phyloP scores from a whole-genome alignment of 768 basidiomycete genomes.

The Mycena olivaceomarginata region DNA sequence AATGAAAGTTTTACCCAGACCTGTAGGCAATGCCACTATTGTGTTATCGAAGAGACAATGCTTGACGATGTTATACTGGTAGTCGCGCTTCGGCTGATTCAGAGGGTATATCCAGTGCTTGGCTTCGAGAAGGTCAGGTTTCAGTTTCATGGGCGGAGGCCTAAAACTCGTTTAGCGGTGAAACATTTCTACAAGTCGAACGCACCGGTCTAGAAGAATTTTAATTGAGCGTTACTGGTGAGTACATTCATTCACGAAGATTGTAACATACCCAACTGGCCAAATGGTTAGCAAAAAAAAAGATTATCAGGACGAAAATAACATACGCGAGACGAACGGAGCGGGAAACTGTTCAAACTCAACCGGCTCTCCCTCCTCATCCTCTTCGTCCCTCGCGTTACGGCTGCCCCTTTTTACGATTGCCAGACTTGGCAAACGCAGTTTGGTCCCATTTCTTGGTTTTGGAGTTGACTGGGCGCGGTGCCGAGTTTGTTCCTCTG shows the following conservation, averaged over 20 bases:
- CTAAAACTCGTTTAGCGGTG: slow-evolving; percentile 64
- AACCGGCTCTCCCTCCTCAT: slow-evolving; percentile 72
- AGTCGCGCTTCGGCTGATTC: slow-evolving; percentile 92
- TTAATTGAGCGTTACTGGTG: neutral
- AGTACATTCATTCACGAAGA: slow-evolving; percentile 24
- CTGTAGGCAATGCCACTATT: slow-evolving; percentile 95
- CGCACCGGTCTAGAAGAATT: slow-evolving; percentile 42
- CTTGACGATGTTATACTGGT: slow-evolving; percentile 95
- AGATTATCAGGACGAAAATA: slow-evolving; percentile 15
- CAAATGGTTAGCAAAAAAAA: slow-evolving; percentile 33
- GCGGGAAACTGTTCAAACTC: slow-evolving; percentile 93
- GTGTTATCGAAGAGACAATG: slow-evolving; percentile 94
- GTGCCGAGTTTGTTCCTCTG: slow-evolving; percentile 65
- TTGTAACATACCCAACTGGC: slow-evolving; percentile 72
- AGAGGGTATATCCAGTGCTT: slow-evolving; percentile 95
- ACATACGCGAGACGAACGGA: slow-evolving; percentile 82
- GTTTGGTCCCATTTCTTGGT: slow-evolving; percentile 96
- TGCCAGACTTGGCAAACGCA: slow-evolving; percentile 87
- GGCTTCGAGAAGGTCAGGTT: slow-evolving; percentile 84
- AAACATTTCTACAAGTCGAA: neutral
- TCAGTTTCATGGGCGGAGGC: slow-evolving; percentile 87
- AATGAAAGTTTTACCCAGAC: slow-evolving; percentile 98
- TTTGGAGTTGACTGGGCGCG: slow-evolving; percentile 73
- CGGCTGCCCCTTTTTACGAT: slow-evolving; percentile 73
- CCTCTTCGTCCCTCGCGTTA: slow-evolving; percentile 72